Conservation (phyloP, 176 grass and related monocot genomes). For the Aegilops longissima region DNA sequence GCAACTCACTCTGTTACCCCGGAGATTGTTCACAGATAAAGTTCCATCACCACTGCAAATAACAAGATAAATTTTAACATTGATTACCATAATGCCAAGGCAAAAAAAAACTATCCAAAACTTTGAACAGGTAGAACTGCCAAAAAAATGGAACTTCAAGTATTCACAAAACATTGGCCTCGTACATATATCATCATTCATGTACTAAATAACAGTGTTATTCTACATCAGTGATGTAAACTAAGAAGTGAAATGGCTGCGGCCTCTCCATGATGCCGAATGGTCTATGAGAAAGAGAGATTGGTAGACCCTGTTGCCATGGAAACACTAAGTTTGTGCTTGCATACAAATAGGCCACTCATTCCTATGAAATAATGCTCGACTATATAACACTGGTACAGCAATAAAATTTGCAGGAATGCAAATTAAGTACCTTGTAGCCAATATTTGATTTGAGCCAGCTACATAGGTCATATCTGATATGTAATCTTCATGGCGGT, state of each 20-base stretch:
- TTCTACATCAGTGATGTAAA: constrained; percentile 4
- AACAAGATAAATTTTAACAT: constrained; percentile 3
- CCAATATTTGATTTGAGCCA: constrained; percentile 82
- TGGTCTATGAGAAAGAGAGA: neutral
- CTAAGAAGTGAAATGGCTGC: neutral
- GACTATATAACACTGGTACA: neutral
- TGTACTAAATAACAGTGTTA: neutral
- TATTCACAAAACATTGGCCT: neutral
- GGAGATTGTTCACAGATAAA: constrained; percentile 77
- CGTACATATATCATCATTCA: neutral
- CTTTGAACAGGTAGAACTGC: neutral
- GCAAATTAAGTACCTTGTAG: constrained; percentile 57
- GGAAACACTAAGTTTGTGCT: neutral
- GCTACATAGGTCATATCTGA: constrained; percentile 75
- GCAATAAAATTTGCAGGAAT: constrained; percentile 3
- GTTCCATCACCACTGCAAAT: constrained; percentile 85
- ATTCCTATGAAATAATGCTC: neutral
- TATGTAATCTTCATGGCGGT: constrained; percentile 94
- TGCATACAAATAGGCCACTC: neutral
- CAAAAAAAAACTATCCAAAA: neutral
- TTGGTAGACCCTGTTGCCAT: neutral
- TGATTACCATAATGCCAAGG: constrained; percentile 11
- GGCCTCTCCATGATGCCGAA: neutral
- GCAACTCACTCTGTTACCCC: constrained; percentile 77
- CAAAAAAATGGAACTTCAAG: neutral